Evolutionary conservation across 345 rosid genomes (phyloP), one percentile per base, ranked within the genome.

Genomic region (Populus tremula): DNA sequence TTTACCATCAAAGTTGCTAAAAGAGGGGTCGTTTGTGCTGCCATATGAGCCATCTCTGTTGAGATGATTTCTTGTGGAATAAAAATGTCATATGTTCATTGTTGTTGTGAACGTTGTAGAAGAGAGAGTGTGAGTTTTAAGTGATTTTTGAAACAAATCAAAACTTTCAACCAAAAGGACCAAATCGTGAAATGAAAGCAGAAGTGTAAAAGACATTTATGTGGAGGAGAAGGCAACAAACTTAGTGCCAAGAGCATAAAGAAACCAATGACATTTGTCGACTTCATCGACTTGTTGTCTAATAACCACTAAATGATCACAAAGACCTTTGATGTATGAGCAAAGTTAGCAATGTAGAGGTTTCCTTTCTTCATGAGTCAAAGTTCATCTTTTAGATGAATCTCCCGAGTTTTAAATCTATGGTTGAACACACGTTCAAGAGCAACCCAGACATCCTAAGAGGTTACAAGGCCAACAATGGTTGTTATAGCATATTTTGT

Each of bases 111-210:
- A 78, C 10, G 10, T 39, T 33, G 25, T 36, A 33, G 21, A 16
- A 29, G n/a, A 18, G 4, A 70, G 25, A 5, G 47, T 47, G 1
- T 47, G 1, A 63, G 23, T 43, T 39, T 77, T 59, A 13, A 77
- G 74, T 18, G 62, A 70, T n/a, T 17, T 62, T 31, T 70, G 16
- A 18, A 77, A 71, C 14, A 59, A 10, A 25, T 43, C 35, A 77
- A 59, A 61, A 25, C 69, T 77, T 27, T 70, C 14, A 39, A 25
- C 53, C 21, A 69, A 18, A 27, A 74, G 27, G 11, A 77, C 8
- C 7, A 68, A 39, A 68, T 18, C 27, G 9, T 1, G 17, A 35
- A 68, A 68, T 16, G 16, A 68, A 39, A 49, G 14, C 0, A 68
- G 47, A 68, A 49, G 27, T 33, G 45, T 21, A 12, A 2, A 7